Evolutionary conservation across 2,329 filamentous ascomycete species (phyloP), one percentile per base, ranked within the genome.

Genomic region (Trichoderma oligosporum): DNA sequence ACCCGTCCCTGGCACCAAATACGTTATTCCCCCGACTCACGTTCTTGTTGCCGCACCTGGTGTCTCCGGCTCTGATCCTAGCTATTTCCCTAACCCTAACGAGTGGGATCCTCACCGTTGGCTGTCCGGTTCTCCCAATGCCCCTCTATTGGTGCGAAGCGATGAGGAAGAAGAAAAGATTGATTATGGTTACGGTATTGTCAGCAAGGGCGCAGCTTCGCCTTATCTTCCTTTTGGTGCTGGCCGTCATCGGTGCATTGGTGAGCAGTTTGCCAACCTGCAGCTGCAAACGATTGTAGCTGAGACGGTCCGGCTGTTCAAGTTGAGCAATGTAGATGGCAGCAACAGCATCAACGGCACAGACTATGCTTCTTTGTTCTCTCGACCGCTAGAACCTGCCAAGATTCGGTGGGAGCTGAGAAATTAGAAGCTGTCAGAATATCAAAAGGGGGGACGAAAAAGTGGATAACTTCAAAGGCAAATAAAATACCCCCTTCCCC

Each of bases 201-300:
- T 97, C 64, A 92, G 85, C 80, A 96, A 97, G 79, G 93, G 93
- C 56, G 87, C 90, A 12, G 84, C 84, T 59, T 95, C 89, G 52
- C 92, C 93, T 0, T 97, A 97, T 72, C 83, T 97, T 46, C 93
- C 93, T 2, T 97, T 97, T 69, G 93, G 93, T 58, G 93, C 92
- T 27, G 93, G 93, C 39, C 82, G 93, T 64, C 93, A 97, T 75
- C 82, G 93, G 63, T 97, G 93, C 75, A 97, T 97, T 68, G 93
- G 93, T 63, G 93, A 97, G 79, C 91, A 96, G 68, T 97, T 97
- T 72, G 93, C 93, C 64, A 96, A 95, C 70, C 81, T 95, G 58
- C 93, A 97, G 76, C 79, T 97, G 61, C 87, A 92, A 70, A 91
- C 90, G 42, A 95, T 97, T 63, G 78, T 87, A 11, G 90, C 86